A percentile compares a stretch with the other conserved stretches of the same genome.
These are phyloP conservation scores for Yamadazyma akitaensis DNA, from an alignment of 805 yeast species.

Conservation along the genomic window DNA sequence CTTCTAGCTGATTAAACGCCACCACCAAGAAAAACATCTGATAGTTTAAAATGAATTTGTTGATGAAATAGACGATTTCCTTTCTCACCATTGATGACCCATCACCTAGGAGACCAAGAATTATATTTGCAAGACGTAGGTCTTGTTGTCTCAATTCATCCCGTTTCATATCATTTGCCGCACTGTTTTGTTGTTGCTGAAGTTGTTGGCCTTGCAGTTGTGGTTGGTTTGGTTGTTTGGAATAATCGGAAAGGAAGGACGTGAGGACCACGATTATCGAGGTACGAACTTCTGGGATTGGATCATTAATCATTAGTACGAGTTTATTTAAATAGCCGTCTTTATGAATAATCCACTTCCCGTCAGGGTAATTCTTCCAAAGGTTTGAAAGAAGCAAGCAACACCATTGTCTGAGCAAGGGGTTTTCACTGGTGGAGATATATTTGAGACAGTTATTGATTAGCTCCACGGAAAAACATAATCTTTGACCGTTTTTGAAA, in stretches of 20 bases:
- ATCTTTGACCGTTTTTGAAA: constrained; percentile 72
- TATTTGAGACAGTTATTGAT: constrained; percentile 64
- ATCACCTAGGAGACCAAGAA: constrained; percentile 70
- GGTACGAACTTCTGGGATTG: constrained; percentile 93
- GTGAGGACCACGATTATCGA: constrained; percentile 74
- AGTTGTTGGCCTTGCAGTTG: constrained; percentile 16
- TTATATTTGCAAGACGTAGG: constrained; percentile 62
- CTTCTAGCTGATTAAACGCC: constrained; percentile 81
- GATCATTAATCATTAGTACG: constrained; percentile 65
- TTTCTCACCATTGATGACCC: constrained; percentile 88
- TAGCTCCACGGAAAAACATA: constrained; percentile 73
- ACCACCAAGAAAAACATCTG: constrained; percentile 75
- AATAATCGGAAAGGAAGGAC: constrained; percentile 55
- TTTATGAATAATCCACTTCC: constrained; percentile 65
- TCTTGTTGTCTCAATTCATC: constrained; percentile 65
- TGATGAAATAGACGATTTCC: constrained; percentile 75
- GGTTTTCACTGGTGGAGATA: constrained; percentile 71
- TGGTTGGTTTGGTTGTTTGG: constrained; percentile 8
- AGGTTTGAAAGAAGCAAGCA: constrained; percentile 72
- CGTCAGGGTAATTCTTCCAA: constrained; percentile 70
- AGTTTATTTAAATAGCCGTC: constrained; percentile 60
- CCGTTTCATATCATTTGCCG: constrained; percentile 27
- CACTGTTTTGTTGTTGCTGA: constrained; percentile 14
- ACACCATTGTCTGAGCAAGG: constrained; percentile 91
- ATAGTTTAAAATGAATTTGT: constrained; percentile 68